phyloP scores from a whole-genome alignment of 2,329 filamentous ascomycete species.

The Beauveria australis region DNA sequence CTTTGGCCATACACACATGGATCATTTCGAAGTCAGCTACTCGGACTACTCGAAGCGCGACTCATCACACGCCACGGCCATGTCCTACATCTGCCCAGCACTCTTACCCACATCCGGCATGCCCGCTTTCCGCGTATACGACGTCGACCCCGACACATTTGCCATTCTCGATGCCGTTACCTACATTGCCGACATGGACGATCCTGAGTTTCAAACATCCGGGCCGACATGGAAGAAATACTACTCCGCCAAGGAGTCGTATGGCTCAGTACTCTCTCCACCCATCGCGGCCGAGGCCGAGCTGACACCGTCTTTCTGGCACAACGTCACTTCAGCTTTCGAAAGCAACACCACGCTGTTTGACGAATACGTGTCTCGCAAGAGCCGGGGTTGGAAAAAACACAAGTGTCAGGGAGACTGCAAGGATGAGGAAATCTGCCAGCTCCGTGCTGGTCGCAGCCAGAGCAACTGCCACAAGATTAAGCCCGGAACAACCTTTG shows the following conservation, averaged over 20 bases:
- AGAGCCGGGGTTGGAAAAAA: constrained; percentile 36
- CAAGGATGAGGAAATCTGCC: constrained; percentile 39
- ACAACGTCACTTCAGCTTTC: constrained; percentile 43
- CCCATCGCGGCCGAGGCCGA: constrained; percentile 31
- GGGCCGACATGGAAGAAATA: constrained; percentile 44
- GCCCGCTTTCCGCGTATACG: constrained; percentile 50
- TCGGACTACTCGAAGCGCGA: constrained; percentile 35
- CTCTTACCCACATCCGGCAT: constrained; percentile 47
- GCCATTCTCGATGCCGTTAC: constrained; percentile 45
- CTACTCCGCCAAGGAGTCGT: constrained; percentile 62
- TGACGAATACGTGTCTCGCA: constrained; percentile 38
- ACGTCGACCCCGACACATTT: constrained; percentile 50
- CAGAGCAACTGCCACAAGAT: constrained; percentile 43
- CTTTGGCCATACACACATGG: constrained; percentile 49
- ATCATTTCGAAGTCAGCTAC: constrained; percentile 50
- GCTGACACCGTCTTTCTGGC: constrained; percentile 51
- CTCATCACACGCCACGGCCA: constrained; percentile 35
- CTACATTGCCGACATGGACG: constrained; percentile 45
- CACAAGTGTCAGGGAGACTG: constrained; percentile 35
- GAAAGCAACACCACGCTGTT: constrained; percentile 36
- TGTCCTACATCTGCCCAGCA: constrained; percentile 47
- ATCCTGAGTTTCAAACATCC: constrained; percentile 32
- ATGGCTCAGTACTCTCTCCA: constrained; percentile 48
- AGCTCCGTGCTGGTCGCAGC: constrained; percentile 40
- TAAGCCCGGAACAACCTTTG: constrained; percentile 26